A percentile compares a stretch with the other conserved stretches of the same genome.
phyloP scores from a whole-genome alignment of 2,329 filamentous ascomycete species.

The Hypoxylon sp. region DNA sequence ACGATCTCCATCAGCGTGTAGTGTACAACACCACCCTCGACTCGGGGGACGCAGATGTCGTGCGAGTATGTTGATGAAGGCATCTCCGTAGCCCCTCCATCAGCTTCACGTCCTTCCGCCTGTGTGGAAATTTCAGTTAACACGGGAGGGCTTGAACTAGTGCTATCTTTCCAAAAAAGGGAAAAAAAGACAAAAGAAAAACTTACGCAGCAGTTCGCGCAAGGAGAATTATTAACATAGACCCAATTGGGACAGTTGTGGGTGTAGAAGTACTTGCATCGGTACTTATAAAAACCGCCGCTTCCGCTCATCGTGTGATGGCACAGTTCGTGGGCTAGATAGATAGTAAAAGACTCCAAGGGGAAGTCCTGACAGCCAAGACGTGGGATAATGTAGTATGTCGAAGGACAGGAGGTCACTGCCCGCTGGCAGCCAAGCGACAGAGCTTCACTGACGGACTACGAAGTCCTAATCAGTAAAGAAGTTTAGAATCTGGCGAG shows the following conservation, averaged over 20 bases:
- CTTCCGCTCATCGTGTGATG: slow-evolving; percentile 54
- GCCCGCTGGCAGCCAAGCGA: slow-evolving; percentile 52
- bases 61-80: slow-evolving; percentile 51
- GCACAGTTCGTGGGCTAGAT: background rate
- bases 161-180: background rate
- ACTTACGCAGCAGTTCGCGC: slow-evolving; percentile 64
- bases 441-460: slow-evolving; percentile 39
- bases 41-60: slow-evolving; percentile 61
- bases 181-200: no score
- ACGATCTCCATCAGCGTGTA: slow-evolving; percentile 63
- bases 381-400: slow-evolving; percentile 10
- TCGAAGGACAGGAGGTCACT: slow-evolving; percentile 34
- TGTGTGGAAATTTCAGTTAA: slow-evolving; percentile 45
- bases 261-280: slow-evolving; percentile 67
- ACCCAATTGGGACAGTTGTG: slow-evolving; percentile 68
- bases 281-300: slow-evolving; percentile 65
- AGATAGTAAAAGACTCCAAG: slow-evolving; percentile 3
- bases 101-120: slow-evolving; percentile 64
- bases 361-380: slow-evolving; percentile 9
- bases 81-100: slow-evolving; percentile 48
- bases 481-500: slow-evolving; percentile 24
- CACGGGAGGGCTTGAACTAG: slow-evolving; percentile 14
- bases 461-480: slow-evolving; percentile 42
- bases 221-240: slow-evolving; percentile 64
- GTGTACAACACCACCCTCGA: slow-evolving; percentile 60